A percentile compares a stretch with the other conserved stretches of the same genome.
phyloP scores from a whole-genome alignment of 345 rosid species.

The Geranium rotundifolium region DNA sequence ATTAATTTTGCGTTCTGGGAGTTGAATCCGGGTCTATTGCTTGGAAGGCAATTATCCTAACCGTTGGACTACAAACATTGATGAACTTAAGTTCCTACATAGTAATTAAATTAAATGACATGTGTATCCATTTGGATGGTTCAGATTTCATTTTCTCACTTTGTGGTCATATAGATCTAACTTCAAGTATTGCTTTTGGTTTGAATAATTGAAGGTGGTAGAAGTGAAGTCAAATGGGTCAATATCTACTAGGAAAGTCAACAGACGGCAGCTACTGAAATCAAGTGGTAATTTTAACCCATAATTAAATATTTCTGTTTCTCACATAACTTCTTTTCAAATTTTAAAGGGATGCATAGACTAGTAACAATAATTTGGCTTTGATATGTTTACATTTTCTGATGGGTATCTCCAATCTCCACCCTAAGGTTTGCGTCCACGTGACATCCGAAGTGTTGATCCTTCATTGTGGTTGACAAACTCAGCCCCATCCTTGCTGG shows the following conservation, averaged over 20 bases:
- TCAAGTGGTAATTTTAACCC: constrained; percentile 50
- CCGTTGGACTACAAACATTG: constrained; percentile 80
- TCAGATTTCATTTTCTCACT: neutral
- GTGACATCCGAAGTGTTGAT: constrained; percentile 88
- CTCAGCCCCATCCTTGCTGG: constrained; percentile 82
- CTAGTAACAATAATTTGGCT: neutral
- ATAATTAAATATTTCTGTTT: neutral
- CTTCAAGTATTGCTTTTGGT: neutral
- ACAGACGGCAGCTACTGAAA: constrained; percentile 72
- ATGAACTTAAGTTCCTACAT: too few species aligned
- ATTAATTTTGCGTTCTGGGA: too few species aligned
- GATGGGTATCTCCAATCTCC: constrained; percentile 8
- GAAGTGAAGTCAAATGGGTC: constrained; percentile 75
- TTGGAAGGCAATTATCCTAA: neutral
- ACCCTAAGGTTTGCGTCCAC: constrained; percentile 75
- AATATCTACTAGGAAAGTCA: constrained; percentile 68
- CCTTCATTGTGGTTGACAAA: constrained; percentile 88
- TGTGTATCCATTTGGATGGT: neutral
- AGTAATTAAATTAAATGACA: too few species aligned
- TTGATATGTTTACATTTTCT: constrained; percentile 5
- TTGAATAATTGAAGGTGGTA: constrained; percentile 70
- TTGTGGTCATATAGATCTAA: neutral
- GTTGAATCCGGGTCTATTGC: too few species aligned
- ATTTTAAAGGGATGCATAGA: neutral
- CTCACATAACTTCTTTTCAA: neutral